Evolutionary conservation across 345 rosid genomes (phyloP).

Genomic region (Ailanthus altissimus): DNA sequence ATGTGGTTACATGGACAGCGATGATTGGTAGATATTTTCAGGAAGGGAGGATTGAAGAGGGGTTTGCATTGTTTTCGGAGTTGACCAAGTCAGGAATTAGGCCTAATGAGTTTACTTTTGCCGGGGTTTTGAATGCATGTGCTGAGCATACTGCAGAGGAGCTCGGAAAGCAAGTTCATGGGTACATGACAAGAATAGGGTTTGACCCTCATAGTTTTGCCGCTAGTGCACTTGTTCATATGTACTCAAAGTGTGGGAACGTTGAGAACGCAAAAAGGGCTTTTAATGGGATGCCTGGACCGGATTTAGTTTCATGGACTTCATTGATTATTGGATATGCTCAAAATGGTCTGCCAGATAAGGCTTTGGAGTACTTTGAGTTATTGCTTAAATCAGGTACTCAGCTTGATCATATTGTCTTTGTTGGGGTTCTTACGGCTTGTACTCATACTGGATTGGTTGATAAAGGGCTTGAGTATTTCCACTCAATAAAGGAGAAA

Average conservation of each 20-base stretch:
- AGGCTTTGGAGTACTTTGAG: slow-evolving; percentile 65
- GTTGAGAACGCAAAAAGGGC: slow-evolving; percentile 63
- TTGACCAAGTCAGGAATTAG: slow-evolving; percentile 53
- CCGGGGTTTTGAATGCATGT: slow-evolving; percentile 77
- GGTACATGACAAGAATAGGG: slow-evolving; percentile 65
- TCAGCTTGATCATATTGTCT: slow-evolving; percentile 69
- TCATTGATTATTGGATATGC: slow-evolving; percentile 78
- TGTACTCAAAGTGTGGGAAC: slow-evolving; percentile 88
- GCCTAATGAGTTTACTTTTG: slow-evolving; percentile 80
- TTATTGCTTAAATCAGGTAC: slow-evolving; percentile 64
- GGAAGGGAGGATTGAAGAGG: slow-evolving; percentile 62
- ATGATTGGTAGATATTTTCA: slow-evolving; percentile 80
- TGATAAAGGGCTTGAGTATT: slow-evolving; percentile 68
- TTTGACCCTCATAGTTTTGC: slow-evolving; percentile 71
- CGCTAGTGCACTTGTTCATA: slow-evolving; percentile 74
- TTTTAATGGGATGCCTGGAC: slow-evolving; percentile 48
- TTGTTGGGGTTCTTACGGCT: slow-evolving; percentile 85
- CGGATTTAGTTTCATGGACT: slow-evolving; percentile 82
- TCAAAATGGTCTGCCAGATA: slow-evolving; percentile 69
- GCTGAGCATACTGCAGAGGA: slow-evolving; percentile 64
- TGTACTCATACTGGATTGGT: slow-evolving; percentile 86
- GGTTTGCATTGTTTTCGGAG: slow-evolving; percentile 59
- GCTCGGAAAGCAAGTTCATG: slow-evolving; percentile 82
- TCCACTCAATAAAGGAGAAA: slow-evolving; percentile 58
- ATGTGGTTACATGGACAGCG: slow-evolving; percentile 83